Evolutionary conservation across 2,329 filamentous ascomycete species (phyloP).

Genomic region (Scedosporium dehoogii): DNA sequence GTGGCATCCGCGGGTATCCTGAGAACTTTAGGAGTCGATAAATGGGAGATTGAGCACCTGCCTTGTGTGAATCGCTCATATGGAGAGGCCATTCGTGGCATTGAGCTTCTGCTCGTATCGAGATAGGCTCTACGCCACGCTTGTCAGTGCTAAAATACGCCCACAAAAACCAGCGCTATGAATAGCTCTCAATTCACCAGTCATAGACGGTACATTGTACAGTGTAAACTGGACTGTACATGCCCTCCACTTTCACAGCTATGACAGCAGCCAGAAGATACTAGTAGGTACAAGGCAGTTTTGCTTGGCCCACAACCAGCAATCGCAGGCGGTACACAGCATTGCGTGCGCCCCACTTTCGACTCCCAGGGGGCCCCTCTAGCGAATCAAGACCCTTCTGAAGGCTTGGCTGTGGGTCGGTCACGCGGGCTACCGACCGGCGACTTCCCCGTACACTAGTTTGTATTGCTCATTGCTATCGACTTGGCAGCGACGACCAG

Average conservation of each 20-base stretch:
- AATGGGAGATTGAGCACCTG: too few relatives aligned
- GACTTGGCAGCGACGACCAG: background rate
- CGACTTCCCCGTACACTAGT: too few relatives aligned
- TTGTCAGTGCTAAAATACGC: background rate
- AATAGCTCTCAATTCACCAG: background rate
- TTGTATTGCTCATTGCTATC: background rate
- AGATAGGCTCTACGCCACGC: too few relatives aligned
- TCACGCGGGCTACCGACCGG: conserved; percentile 1
- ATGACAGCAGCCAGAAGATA: background rate
- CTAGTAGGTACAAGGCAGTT: too few relatives aligned
- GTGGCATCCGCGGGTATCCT: too few relatives aligned
- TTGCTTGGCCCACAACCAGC: too few relatives aligned
- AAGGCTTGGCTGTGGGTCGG: conserved; percentile 6
- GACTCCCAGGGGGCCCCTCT: background rate
- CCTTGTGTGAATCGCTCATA: too few relatives aligned
- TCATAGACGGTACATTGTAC: background rate
- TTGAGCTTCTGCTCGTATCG: too few relatives aligned
- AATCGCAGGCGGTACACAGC: background rate
- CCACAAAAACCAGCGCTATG: background rate
- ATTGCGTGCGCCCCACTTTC: background rate
- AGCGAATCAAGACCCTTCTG: background rate
- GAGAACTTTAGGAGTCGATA: too few relatives aligned
- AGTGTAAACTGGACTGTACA: background rate
- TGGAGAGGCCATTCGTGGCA: too few relatives aligned
- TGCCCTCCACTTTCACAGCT: background rate